Conservation (phyloP, 768 basidiomycete species). For the Pholiota molesta region DNA sequence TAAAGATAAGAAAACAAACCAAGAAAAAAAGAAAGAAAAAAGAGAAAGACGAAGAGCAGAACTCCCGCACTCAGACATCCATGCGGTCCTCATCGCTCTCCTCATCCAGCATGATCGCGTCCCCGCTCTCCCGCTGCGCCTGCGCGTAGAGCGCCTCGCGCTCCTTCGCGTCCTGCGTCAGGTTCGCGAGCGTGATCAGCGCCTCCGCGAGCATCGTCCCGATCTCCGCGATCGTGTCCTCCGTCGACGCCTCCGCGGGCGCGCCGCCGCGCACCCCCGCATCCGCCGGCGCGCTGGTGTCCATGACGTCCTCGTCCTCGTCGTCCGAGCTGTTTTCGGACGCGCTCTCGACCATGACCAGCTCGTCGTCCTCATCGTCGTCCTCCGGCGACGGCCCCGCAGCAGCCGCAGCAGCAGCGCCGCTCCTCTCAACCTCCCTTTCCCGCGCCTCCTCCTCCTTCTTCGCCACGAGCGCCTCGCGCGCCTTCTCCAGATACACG, state of each 20-base stretch:
- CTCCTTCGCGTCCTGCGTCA: constrained; percentile 49
- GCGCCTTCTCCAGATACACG: constrained; percentile 44
- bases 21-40: no score
- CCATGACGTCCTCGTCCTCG: constrained; percentile 14
- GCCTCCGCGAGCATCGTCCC: constrained; percentile 48
- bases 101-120: constrained; percentile 5
- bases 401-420: constrained; percentile 15
- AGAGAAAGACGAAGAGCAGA: no score
- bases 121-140: constrained; percentile 46
- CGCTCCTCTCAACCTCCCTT: constrained; percentile 5
- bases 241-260: not conserved
- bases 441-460: constrained; percentile 12
- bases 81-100: constrained; percentile 33
- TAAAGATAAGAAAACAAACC: no score
- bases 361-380: not conserved
- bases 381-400: constrained; percentile 8
- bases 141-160: constrained; percentile 55
- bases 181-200: constrained; percentile 59
- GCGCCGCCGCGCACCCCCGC: constrained; percentile 26
- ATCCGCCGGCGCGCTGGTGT: constrained; percentile 29
- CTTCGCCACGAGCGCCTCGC: constrained; percentile 23
- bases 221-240: constrained; percentile 8
- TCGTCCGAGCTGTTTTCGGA: not conserved
- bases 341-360: constrained; percentile 9
- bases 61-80: constrained; percentile 7